phyloP scores from a whole-genome alignment of 352 stramenopile species.

The Globisporangium carolinianum region DNA sequence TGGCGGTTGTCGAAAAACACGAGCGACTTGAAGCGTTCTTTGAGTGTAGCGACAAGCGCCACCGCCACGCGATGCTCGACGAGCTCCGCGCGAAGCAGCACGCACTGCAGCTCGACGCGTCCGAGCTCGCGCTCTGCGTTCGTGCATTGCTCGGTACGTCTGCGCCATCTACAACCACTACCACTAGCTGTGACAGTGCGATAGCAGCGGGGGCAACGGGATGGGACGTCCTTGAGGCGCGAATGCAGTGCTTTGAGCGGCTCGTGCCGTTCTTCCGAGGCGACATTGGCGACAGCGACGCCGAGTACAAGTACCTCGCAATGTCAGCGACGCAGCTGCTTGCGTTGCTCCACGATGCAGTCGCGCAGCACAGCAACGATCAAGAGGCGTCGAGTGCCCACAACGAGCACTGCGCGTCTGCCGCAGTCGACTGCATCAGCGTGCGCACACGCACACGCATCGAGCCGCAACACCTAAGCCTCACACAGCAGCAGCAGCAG shows the following conservation, averaged over 20 bases:
- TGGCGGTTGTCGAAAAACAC: slow-evolving; percentile 28
- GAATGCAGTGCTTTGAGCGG: slow-evolving; percentile 39
- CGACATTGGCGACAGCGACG: slow-evolving; percentile 23
- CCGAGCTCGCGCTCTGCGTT: slow-evolving; percentile 12
- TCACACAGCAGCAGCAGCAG: neutral
- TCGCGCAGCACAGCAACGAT: slow-evolving; percentile 14
- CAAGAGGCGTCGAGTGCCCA: neutral
- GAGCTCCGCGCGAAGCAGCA: slow-evolving; percentile 3
- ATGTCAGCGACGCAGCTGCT: slow-evolving; percentile 33
- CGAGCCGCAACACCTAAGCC: neutral
- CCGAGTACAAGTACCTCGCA: slow-evolving; percentile 39
- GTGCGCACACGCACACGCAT: neutral
- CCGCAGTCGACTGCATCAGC: slow-evolving; percentile 20
- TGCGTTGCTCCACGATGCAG: slow-evolving; percentile 32
- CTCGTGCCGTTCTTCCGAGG: slow-evolving; percentile 41
- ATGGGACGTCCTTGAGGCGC: slow-evolving; percentile 24
- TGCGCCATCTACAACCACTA: no score
- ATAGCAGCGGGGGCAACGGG: no score
- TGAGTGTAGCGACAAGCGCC: neutral
- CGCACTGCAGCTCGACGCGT: slow-evolving; percentile 2
- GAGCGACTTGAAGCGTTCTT: slow-evolving; percentile 26
- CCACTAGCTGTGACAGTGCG: no score
- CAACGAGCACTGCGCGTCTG: neutral
- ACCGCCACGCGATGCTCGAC: slow-evolving; percentile 8
- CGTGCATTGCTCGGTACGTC: neutral